Evolutionary conservation across 768 basidiomycete species (phyloP), one percentile per base, ranked within the genome.

Genomic region (Rhodotorula paludigena): DNA sequence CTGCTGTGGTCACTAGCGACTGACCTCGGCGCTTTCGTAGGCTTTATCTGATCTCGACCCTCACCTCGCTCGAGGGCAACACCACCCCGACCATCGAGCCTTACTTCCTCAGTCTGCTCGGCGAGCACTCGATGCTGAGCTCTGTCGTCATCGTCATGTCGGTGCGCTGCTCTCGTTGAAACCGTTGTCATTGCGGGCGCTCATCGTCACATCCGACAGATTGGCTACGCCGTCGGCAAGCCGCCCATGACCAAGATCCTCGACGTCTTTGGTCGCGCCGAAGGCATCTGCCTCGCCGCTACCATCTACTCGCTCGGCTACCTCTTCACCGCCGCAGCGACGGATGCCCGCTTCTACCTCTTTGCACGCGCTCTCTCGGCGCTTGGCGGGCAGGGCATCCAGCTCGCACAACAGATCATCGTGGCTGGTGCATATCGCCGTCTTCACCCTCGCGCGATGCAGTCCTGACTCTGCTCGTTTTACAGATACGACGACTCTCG

Each of bases 191-290:
- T 1, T 14, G 39, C 4, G n/a, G 28, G 14, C 52, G 21, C 32
- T 6, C 3, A 1, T 41, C 2, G 33, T 44, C n/a, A 7, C 10
- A 39, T 23, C 30, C n/a, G 3, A 1, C 52, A 71, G 73, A 67
- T 74, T 44, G 72, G 65, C 20, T 73, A 68, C 57, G 75, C 74
- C 2, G 68, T 76, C 33, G 75, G 72, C 23, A 74, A 74, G 42
- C 75, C 75, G 1, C 74, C 74, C 0, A 68, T 74, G 48, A 74
- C 74, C 42, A 76, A 76, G 60, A 64, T 74, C 53, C 69, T 76
- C 45, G 75, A 76, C 61, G 70, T 72, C 14, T 76, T 74, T 42
- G 75, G 75, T 1, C 72, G 75, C 33, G 75, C 75, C 8, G 74
- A 76, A 48, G 75, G 74, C 25, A 61, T 74, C 39, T 71, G 72